Conservation (phyloP, 1,284 basidiomycete genomes). For the Irpex sp. region DNA sequence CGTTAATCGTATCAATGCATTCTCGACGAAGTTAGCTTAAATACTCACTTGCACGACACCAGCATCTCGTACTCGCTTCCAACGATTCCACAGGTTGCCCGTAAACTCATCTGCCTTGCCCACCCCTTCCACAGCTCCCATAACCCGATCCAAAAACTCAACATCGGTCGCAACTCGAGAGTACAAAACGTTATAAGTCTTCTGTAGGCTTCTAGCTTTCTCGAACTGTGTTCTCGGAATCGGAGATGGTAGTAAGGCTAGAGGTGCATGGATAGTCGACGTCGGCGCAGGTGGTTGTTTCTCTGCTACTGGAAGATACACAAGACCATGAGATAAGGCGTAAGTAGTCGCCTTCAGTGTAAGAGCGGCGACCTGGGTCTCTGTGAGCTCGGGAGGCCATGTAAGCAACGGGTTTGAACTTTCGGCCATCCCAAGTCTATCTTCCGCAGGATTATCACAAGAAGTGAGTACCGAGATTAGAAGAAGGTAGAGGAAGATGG, state of each 20-base stretch:
- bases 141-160: slow-evolving; percentile 77
- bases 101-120: slow-evolving; percentile 88
- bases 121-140: slow-evolving; percentile 75
- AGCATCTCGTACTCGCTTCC: slow-evolving; percentile 71
- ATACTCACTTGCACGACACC: slow-evolving; percentile 40
- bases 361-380: slow-evolving; percentile 55
- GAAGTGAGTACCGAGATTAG: too few species aligned
- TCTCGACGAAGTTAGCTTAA: not conserved
- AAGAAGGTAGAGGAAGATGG: too few species aligned
- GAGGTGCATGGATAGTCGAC: slow-evolving; percentile 77
- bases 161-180: slow-evolving; percentile 80
- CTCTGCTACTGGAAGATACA: slow-evolving; percentile 67
- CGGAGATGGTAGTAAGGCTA: slow-evolving; percentile 57
- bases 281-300: slow-evolving; percentile 53
- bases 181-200: slow-evolving; percentile 84
- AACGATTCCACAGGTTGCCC: slow-evolving; percentile 81
- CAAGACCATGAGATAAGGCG: slow-evolving; percentile 81
- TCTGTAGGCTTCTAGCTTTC: slow-evolving; percentile 68
- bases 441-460: too few species aligned
- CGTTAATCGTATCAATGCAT: not conserved
- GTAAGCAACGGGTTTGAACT: not conserved
- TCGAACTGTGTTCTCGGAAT: slow-evolving; percentile 77
- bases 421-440: not conserved
- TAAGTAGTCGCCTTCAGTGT: slow-evolving; percentile 75
- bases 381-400: slow-evolving; percentile 76